Evolutionary conservation across 371 early-diverging fungal species (phyloP).

Genomic region (Phascolomyces articulosus): DNA sequence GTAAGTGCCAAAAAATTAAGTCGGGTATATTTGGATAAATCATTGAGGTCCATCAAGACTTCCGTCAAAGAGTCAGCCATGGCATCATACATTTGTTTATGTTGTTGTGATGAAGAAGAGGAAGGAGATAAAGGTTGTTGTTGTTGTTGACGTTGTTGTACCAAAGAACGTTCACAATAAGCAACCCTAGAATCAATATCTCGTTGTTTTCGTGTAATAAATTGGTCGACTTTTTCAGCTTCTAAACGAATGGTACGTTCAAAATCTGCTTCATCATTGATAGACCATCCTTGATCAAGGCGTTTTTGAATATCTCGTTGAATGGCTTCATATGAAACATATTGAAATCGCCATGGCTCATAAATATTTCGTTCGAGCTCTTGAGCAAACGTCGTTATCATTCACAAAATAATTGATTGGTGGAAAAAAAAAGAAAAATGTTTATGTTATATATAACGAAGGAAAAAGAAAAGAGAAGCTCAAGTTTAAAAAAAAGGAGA

Average conservation of each 20-base stretch:
- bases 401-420: slow-evolving; percentile 3
- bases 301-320: slow-evolving; percentile 72
- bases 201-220: slow-evolving; percentile 71
- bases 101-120: slow-evolving; percentile 24
- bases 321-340: slow-evolving; percentile 82
- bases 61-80: slow-evolving; percentile 80
- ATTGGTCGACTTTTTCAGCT: slow-evolving; percentile 77
- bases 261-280: slow-evolving; percentile 83
- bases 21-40: slow-evolving; percentile 91
- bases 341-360: slow-evolving; percentile 87
- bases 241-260: slow-evolving; percentile 84
- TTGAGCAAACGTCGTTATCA: slow-evolving; percentile 62
- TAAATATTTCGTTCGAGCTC: slow-evolving; percentile 73
- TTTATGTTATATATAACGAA: no score
- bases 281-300: slow-evolving; percentile 52
- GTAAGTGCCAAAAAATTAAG: slow-evolving; percentile 95
- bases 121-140: slow-evolving; percentile 11
- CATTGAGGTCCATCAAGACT: slow-evolving; percentile 85
- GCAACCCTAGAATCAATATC: slow-evolving; percentile 88
- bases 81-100: slow-evolving; percentile 34
- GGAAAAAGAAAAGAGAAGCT: slow-evolving; percentile 11
- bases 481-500: no score
- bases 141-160: slow-evolving; percentile 26
- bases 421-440: not conserved
- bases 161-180: slow-evolving; percentile 63